Evolutionary conservation across 805 yeast genomes (phyloP), one percentile per base, ranked within the genome.

Genomic region (Barnettozyma populi): DNA sequence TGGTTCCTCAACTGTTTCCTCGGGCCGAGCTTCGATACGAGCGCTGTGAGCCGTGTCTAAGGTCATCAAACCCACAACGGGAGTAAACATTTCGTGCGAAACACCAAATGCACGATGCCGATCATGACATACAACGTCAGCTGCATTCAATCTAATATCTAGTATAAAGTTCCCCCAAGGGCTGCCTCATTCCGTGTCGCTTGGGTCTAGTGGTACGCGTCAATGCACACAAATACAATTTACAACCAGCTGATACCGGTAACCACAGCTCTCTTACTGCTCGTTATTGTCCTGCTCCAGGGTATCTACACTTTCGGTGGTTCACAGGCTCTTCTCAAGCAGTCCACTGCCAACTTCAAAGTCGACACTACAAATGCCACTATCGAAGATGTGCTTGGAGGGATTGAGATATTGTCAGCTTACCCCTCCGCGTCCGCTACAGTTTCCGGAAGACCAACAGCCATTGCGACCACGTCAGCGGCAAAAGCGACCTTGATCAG

Each of bases 281-380:
- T 31, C 3, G 9, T 9, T 7, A 32, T 39, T 14, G 31, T 9
- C 9, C 16, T 40, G 7, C 35, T 46, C 14, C 43, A 41, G 37
- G 44, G 49, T 39, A 25, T 47, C 20, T 43, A 38, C 29, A 40
- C 40, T 11, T 43, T 39, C 27, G 50, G 50, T 23, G 40, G 34
- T n/a, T 19, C 37, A 5, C 19, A 35, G 19, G 8, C 37, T 1
- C 19, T 46, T 5, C 23, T 48, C 4, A 39, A 38, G 31, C 41
- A 38, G 11, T 46, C 49, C 10, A 48, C 49, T 38, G 25, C 46
- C 5, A 44, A 36, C 16, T 29, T 45, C 29, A 41, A 45, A 24
- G 16, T 48, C 14, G 52, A 48, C 14, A 48, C 52, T 11, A 48
- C 49, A 23, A 23, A 38, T 21, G 45, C 52, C 5, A 41, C 49